Evolutionary conservation across 2,329 filamentous ascomycete species (phyloP), one percentile per base, ranked within the genome.

Genomic region (Cladophialophora immunda): DNA sequence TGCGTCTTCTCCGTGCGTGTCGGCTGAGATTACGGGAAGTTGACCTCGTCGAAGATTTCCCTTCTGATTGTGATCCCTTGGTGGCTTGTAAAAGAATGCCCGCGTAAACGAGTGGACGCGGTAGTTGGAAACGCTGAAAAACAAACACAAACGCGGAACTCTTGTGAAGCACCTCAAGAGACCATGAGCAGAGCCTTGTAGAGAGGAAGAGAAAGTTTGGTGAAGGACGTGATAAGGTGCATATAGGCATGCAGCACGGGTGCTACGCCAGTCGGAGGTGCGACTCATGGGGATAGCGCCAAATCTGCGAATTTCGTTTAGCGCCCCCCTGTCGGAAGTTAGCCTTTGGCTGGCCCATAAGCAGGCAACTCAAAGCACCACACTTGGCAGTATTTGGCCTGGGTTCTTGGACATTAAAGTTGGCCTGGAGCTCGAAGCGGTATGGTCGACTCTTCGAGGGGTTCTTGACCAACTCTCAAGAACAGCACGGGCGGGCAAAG

Each of bases 31-130:
- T 61, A 36, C 45, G 32, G 29, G 29, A 11, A 56, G 15, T 73
- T 72, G 72, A 70, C 76, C 75, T 67, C 64, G 70, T 68, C 53
- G 57, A 69, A 59, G 68, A 62, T 66, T 68, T 76, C 32, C 55
- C 30, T 53, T 52, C 38, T 53, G 45, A 58, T 50, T 50, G 36
- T 53, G 59, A 55, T 55, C 29, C 9, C 17, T 25, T 54, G 30
- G 30, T 32, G 32, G 29, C 34, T 58, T 4, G 71, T 75, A 79
- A 90, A 91, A 81, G 89, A 92, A 84, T 89, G 90, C 87, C 91
- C 91, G 91, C 91, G 93, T 55, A 83, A 94, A 93, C 80, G 92
- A 76, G 78, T 80, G 74, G 78, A 36, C 76, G 76, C 76, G 77
- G 74, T 78, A 72, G 71, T 72, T 64, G 70, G 71, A 72, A 61